Percentiles rank a stretch among this genome's conserved stretches.
Evolutionary conservation across 1,139 yeast genomes (phyloP).

Genomic region (Pichia sp.): DNA sequence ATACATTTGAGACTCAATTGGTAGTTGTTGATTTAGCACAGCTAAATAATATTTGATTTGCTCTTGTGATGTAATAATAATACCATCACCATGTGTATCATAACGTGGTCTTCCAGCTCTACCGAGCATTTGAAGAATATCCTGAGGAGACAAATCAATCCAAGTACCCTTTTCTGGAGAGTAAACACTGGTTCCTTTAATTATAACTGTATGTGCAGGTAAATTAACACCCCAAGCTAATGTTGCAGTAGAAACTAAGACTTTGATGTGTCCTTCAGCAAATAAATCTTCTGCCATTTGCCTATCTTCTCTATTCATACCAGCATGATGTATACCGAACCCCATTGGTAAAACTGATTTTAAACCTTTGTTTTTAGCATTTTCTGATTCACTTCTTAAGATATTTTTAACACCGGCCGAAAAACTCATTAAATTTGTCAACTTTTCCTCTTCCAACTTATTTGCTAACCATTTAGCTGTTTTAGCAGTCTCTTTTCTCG

Average conservation of each 20-base stretch:
- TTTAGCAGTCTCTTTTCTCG: slow-evolving; percentile 83
- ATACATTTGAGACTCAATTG: slow-evolving; percentile 86
- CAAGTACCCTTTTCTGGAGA: slow-evolving; percentile 87
- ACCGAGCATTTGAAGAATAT: slow-evolving; percentile 90
- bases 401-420: slow-evolving; percentile 61
- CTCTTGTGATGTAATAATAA: slow-evolving; percentile 80
- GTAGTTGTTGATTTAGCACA: slow-evolving; percentile 79
- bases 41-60: slow-evolving; percentile 88
- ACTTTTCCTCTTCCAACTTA: slow-evolving; percentile 53
- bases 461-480: slow-evolving; percentile 75
- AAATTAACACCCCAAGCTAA: slow-evolving; percentile 98
- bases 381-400: slow-evolving; percentile 56
- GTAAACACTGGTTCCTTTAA: slow-evolving; percentile 91
- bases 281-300: slow-evolving; percentile 77
- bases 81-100: slow-evolving; percentile 90
- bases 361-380: slow-evolving; percentile 48
- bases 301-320: slow-evolving; percentile 69
- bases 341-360: slow-evolving; percentile 63
- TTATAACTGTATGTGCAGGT: slow-evolving; percentile 94
- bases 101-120: slow-evolving; percentile 97
- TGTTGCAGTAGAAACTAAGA: slow-evolving; percentile 89
- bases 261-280: slow-evolving; percentile 78
- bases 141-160: slow-evolving; percentile 90
- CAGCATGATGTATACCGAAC: slow-evolving; percentile 94
- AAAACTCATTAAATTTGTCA: slow-evolving; percentile 40